Evolutionary conservation across 345 rosid genomes (phyloP), one percentile per base, ranked within the genome.

Genomic region (Salix arbutifolia): DNA sequence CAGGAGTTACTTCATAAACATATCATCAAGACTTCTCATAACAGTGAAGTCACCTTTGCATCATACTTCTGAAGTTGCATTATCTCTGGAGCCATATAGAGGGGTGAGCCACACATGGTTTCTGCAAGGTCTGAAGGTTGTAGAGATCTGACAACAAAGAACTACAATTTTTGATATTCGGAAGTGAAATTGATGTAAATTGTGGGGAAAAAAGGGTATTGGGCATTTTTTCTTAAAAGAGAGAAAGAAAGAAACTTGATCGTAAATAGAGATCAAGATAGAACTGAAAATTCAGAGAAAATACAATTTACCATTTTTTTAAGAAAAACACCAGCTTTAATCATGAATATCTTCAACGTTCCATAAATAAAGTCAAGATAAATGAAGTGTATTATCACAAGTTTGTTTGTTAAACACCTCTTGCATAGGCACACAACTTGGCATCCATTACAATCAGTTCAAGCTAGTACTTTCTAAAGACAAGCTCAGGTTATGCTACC

Each of bases 61-160:
- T 96, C 99, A 84, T 96, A 96, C 88, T 96, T 96, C 82, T 92
- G 97, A 84, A 88, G 89, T 79, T 91, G 98, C 99, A 96, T 96
- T 80, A 96, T 96, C 87, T 96, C 99, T 18, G 99, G 99, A 80
- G 99, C 99, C 98, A 96, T 96, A 84, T 96, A 96, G 82, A 96
- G 94, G 8, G 99, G 99, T 56, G 99, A 96, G 77, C 99, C 99
- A 56, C 99, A 96, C 79, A 96, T 80, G 35, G 99, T 96, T 88
- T 96, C 99, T 67, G 99, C 99, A 44, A 96, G 96, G 71, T 93
- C 93, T 84, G 89, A 88, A 70, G 97, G 96, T 81, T 93, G 96
- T 84, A 96, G 80, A 64, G 98, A 92, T 85, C 99, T 96, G 89
- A 82, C 75, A 73, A 65, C 72, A 81, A 35, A 73, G 73, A 71